Evolutionary conservation across 2,329 filamentous ascomycete genomes (phyloP), one percentile per base, ranked within the genome.

Genomic region (Fusarium sambucinum): DNA sequence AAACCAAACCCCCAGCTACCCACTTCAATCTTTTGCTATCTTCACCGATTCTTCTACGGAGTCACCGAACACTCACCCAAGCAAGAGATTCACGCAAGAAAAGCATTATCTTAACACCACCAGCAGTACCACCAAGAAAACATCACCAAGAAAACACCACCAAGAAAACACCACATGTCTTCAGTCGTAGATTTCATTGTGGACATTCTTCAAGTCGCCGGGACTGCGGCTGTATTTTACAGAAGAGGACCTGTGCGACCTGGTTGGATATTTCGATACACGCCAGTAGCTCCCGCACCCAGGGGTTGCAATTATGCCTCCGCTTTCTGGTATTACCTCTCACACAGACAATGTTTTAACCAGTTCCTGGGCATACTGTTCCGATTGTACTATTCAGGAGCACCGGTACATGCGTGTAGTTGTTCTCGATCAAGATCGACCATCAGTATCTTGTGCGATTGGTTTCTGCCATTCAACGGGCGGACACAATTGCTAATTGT

Each of bases 291-390:
- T 32, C 42, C 42, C 21, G 57, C 53, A 2, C 57, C 57, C 2
- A 19, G 30, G 21, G 21, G 13, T 37, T 60, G n/a, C 23, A 17
- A 30, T 17, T 60, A 50, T 37, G 19, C 13, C 37, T 12, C 25
- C 19, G 27, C 5, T 27, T 5, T 10, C 44, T 60, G 53, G 57
- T 58, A 58, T 50, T 44, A 58, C 17, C 25, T 56, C n/a, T 17
- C 56, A 13, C 51, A 59, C 10, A 56, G 33, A 27, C 51, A 59
- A 46, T 59, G 56, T 6, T 56, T 56, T 2, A 59, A 46, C n/a
- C 51, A 56, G 41, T 59, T 33, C 27, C 29, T 47, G 12, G 41
- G 51, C 7, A 23, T 33, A 33, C 2, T 16, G 14, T 7, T 33
- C 16, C 3, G 14, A 7, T 9, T 27, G 3, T 27, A 3, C 8